Conservation (phyloP, 2,329 filamentous ascomycete genomes). For the Teratosphaeriaceae sp. region DNA sequence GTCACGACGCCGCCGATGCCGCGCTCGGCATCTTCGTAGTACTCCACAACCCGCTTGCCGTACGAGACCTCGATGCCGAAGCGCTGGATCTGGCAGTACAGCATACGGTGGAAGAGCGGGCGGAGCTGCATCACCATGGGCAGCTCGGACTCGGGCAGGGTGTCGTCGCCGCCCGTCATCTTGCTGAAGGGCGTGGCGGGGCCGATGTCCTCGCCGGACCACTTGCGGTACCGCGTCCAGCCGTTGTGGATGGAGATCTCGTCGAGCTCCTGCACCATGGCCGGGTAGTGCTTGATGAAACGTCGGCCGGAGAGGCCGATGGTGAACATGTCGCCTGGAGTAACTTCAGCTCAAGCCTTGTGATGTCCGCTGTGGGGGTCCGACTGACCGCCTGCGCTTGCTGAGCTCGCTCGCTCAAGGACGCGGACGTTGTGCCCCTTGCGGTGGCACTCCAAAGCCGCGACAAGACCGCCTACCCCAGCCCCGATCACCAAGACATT, state of each 20-base stretch:
- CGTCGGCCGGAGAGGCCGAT: constrained; percentile 7
- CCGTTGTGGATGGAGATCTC: constrained; percentile 15
- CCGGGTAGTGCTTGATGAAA: constrained; percentile 14
- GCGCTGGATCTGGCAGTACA: constrained; percentile 15
- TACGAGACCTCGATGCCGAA: constrained; percentile 14
- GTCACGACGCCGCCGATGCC: constrained; percentile 8
- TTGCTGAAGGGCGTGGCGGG: constrained; percentile 9
- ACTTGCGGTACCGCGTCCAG: constrained; percentile 15
- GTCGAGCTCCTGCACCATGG: constrained; percentile 15
- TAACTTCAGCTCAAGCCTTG: background rate
- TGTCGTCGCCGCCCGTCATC: constrained; percentile 1
- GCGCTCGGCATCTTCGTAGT: constrained; percentile 6
- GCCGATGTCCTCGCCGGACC: constrained; percentile 15
- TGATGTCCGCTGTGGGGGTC: background rate
- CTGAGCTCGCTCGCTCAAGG: constrained; percentile 12
- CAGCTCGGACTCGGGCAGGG: constrained; percentile 8
- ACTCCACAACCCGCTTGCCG: constrained; percentile 7
- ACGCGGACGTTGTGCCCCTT: constrained; percentile 22
- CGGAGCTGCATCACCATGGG: constrained; percentile 16
- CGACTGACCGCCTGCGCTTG: constrained; percentile 3
- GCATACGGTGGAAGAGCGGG: constrained; percentile 15
- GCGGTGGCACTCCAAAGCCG: constrained; percentile 19
- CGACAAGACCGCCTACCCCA: constrained; percentile 18
- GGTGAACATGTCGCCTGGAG: constrained; percentile 11
- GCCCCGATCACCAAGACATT: constrained; percentile 20